phyloP scores from a whole-genome alignment of 2,329 filamentous ascomycete species.

The Ophiostoma tasmaniense region DNA sequence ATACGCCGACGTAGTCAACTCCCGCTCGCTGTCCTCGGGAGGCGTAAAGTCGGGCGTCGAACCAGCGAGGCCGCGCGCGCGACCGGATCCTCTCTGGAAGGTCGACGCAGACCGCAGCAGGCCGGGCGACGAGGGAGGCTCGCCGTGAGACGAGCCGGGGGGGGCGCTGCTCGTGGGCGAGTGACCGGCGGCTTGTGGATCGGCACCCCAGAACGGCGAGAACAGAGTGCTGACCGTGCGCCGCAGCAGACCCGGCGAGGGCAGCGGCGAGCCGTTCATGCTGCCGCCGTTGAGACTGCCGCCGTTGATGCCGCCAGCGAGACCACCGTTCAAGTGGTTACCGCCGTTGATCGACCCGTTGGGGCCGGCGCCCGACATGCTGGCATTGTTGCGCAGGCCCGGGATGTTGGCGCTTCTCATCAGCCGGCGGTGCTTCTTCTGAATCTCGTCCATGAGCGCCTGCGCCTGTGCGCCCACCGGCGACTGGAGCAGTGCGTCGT shows the following conservation, averaged over 20 bases:
- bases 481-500: conserved; percentile 69
- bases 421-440: conserved; percentile 41
- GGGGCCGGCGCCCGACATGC: conserved; percentile 23
- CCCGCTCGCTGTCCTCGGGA: conserved; percentile 66
- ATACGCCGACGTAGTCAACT: conserved; percentile 60
- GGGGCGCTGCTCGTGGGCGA: neutral
- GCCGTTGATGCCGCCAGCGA: neutral
- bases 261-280: conserved; percentile 34
- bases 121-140: conserved; percentile 25
- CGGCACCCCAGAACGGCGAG: conserved; percentile 44
- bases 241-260: conserved; percentile 51
- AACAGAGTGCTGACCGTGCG: conserved; percentile 57
- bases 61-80: conserved; percentile 4
- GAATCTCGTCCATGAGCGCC: conserved; percentile 64
- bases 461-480: conserved; percentile 64
- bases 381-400: conserved; percentile 38
- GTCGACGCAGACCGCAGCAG: conserved; percentile 31
- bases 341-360: neutral
- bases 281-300: conserved; percentile 11
- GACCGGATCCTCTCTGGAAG: conserved; percentile 16
- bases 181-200: conserved; percentile 26
- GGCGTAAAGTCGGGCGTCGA: conserved; percentile 41
- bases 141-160: conserved; percentile 12
- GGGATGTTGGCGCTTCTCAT: conserved; percentile 33
- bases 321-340: neutral